These are phyloP conservation scores for Echium plantagineum DNA, from an alignment of 257 asterid genomes.

Conservation along the genomic window DNA sequence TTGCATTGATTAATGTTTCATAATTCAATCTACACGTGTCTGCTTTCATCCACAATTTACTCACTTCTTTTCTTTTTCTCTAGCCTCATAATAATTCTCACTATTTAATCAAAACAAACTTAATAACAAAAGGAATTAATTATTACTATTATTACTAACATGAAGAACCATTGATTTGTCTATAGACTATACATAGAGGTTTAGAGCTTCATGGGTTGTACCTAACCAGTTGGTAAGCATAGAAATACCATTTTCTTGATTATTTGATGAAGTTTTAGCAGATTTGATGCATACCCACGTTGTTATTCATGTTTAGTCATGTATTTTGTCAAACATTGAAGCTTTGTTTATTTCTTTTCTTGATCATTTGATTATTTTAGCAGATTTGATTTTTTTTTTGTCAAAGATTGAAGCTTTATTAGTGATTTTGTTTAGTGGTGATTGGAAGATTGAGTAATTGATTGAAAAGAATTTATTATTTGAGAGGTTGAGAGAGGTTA, in stretches of 20 bases:
- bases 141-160: not conserved
- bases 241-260: not conserved
- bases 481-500: conserved; percentile 47
- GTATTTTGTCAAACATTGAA: no score
- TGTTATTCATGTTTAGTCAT: no score
- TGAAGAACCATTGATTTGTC: not conserved
- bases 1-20: conserved; percentile 67
- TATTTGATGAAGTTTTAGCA: conserved; percentile 2
- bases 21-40: conserved; percentile 86
- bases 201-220: not conserved
- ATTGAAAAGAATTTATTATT: conserved; percentile 13
- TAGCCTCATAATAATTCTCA: not conserved
- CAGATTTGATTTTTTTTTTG: conserved; percentile 1
- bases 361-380: conserved; percentile 8
- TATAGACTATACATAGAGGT: not conserved
- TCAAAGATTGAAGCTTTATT: conserved; percentile 29
- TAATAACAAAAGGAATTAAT: no score
- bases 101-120: not conserved
- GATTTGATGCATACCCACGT: no score
- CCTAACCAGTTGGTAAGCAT: not conserved
- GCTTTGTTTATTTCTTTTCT: not conserved
- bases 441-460: not conserved
- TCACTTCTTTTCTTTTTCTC: conserved; percentile 6
- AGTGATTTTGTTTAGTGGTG: conserved; percentile 23
- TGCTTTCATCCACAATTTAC: conserved; percentile 12